A percentile compares a stretch with the other conserved stretches of the same genome.
phyloP scores from a whole-genome alignment of 306 rosid species.

The Citrullus mucosospermus region DNA sequence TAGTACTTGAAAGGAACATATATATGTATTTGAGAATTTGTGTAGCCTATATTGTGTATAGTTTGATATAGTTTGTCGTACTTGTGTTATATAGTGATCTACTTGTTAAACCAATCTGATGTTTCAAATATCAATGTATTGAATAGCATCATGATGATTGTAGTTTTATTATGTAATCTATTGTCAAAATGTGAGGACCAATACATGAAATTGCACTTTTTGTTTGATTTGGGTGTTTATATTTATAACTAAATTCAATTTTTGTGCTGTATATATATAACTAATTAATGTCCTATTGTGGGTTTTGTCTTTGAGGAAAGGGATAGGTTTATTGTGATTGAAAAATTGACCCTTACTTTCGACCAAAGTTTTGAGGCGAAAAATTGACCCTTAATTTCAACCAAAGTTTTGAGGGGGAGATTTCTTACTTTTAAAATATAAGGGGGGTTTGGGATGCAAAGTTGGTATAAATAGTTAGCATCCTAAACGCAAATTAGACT shows the following conservation, averaged over 20 bases:
- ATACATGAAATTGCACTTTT: neutral
- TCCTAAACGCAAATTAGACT: no score
- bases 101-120: neutral
- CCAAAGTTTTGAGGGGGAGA: no score
- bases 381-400: no score
- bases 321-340: neutral
- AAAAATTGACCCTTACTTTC: neutral
- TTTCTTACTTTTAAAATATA: neutral
- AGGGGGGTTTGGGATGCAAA: no score
- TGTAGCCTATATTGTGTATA: neutral
- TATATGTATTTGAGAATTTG: neutral
- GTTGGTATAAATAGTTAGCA: no score
- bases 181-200: neutral
- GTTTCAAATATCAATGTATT: neutral
- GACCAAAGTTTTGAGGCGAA: neutral
- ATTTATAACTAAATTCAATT: no score
- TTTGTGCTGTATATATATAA: no score
- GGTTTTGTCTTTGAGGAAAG: neutral
- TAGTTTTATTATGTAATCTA: neutral
- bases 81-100: neutral
- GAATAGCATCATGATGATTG: neutral
- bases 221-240: neutral
- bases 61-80: neutral
- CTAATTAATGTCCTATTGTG: no score
- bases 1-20: neutral